Percentiles rank a stretch among this genome's conserved stretches.
Conservation (phyloP, 306 rosid genomes). For the Heteromeles arbutifolia region DNA sequence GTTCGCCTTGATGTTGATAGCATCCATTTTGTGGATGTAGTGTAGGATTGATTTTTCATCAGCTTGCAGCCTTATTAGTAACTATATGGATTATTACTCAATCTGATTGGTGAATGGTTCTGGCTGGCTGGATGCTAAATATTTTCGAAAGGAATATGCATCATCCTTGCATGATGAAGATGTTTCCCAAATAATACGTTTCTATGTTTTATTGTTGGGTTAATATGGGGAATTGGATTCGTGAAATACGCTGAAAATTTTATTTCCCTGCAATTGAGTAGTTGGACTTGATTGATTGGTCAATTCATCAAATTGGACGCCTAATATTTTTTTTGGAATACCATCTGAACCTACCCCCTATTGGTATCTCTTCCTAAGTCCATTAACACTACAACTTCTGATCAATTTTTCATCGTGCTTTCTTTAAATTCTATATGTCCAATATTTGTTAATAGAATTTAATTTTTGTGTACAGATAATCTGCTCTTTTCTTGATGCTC, state of each 20-base stretch:
- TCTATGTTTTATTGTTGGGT: neutral
- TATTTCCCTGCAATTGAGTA: neutral
- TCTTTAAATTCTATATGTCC: neutral
- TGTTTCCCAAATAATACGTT: neutral
- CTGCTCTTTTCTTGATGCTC: conserved; percentile 6
- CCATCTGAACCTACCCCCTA: neutral
- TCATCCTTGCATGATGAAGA: neutral
- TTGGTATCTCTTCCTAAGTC: neutral
- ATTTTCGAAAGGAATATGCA: neutral
- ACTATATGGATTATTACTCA: neutral
- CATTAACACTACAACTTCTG: neutral
- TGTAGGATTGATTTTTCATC: neutral
- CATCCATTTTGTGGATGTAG: neutral
- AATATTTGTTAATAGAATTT: neutral
- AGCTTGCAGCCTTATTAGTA: neutral
- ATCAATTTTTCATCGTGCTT: neutral
- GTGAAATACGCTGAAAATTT: neutral
- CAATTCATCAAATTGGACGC: neutral
- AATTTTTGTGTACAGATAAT: neutral
- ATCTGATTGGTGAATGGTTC: neutral
- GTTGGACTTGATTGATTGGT: neutral
- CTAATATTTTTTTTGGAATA: neutral
- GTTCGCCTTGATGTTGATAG: conserved; percentile 3
- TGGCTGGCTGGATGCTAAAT: neutral
- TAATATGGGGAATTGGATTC: neutral